Evolutionary conservation across 75 land plant species (phyloP), one percentile per base, ranked within the genome.

Genomic region (Cunninghamia lanceolata): DNA sequence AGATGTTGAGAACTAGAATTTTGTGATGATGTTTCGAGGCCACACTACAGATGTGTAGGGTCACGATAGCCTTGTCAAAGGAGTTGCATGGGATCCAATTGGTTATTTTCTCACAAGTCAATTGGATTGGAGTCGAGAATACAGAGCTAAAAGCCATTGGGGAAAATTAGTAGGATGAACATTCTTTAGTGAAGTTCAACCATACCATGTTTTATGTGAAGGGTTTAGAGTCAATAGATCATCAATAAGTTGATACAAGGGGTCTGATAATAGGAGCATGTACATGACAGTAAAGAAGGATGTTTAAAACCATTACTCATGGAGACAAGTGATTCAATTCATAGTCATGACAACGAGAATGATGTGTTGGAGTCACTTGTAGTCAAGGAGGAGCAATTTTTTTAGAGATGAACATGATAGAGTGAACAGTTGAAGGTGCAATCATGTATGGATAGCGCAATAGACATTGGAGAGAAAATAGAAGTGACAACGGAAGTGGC

Each of bases 21-120:
- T 95, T 59, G 86, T 88, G 21, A 88, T 94, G 93, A 96, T 96
- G 50, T 89, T 98, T 73, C 91, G 99, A 71, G 99, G 99, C 46
- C 99, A 98, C 86, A 96, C 99, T 88, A 96, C 99, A 17, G 99
- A 98, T 88, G 99, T 98, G 99, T 90, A 93, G 68, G 98, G 98
- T 30, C 99, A 98, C 82, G 91, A 94, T 13, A 98, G 99, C 84
- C 91, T 98, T 63, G 99, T 98, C 32, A 98, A 98, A 85, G 99
- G 99, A 2, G 93, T 98, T 32, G 85, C 98, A 30, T 98, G 99
- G 99, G 99, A 98, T 86, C 99, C 99, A 79, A 95, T 98, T 75
- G 98, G 98, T 21, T 96, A 98, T n/a, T 98, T 98, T 89, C 87
- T 98, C 52, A 96, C 98, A 45, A 96, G 96, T 78, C 99, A 98